Evolutionary conservation across 73 alveolate species (phyloP).

Genomic region (Paramecium sexaurelia): DNA sequence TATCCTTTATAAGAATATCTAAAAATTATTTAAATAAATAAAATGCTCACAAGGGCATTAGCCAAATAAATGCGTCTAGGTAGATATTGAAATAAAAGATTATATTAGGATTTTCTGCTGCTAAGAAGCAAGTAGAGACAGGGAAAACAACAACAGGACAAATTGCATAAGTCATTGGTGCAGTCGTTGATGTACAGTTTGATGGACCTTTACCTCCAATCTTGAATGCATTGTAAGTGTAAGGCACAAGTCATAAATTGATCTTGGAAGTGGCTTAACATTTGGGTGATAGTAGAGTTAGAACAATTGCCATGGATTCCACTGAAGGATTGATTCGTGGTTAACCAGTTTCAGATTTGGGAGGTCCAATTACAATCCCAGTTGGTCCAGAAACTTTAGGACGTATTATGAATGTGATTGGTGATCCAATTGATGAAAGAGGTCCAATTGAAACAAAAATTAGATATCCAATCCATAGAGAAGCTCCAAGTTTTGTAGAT

Average conservation of each 20-base stretch:
- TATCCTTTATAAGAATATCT: slow-evolving; percentile 14
- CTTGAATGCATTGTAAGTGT: slow-evolving; percentile 94
- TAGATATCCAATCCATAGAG: slow-evolving; percentile 93
- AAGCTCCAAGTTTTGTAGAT: slow-evolving; percentile 95
- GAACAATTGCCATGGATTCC: slow-evolving; percentile 97
- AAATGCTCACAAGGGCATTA: slow-evolving; percentile 52
- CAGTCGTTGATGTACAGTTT: slow-evolving; percentile 98
- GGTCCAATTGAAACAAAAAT: slow-evolving; percentile 83
- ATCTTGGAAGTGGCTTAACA: slow-evolving; percentile 98
- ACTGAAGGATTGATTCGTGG: slow-evolving; percentile 98
- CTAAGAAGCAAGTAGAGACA: slow-evolving; percentile 62
- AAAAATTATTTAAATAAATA: not conserved
- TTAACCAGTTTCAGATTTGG: slow-evolving; percentile 89
- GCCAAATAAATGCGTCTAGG: slow-evolving; percentile 42
- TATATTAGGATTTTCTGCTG: slow-evolving; percentile 44
- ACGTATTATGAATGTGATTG: slow-evolving; percentile 95
- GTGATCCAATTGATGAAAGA: slow-evolving; percentile 98
- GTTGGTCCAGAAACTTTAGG: slow-evolving; percentile 97
- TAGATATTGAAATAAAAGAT: not conserved
- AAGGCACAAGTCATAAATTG: slow-evolving; percentile 83
- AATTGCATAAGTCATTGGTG: slow-evolving; percentile 97
- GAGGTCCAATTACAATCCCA: slow-evolving; percentile 83
- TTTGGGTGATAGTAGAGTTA: slow-evolving; percentile 92
- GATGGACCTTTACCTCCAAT: slow-evolving; percentile 96
- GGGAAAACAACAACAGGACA: slow-evolving; percentile 67